Evolutionary conservation across 768 basidiomycete species (phyloP).

Genomic region (Lyophyllum shimeji): DNA sequence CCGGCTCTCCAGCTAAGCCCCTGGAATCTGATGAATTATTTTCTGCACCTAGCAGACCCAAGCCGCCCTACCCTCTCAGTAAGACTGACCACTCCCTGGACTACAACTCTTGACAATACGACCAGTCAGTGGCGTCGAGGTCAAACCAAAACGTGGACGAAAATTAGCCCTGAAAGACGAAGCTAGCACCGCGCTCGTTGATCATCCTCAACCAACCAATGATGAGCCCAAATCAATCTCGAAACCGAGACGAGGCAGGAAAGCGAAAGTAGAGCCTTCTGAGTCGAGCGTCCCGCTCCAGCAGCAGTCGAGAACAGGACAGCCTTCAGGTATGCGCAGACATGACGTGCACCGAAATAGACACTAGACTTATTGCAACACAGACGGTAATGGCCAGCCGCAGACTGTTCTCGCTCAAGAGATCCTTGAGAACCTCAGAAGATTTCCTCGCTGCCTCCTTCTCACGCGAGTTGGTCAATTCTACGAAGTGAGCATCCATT

Average conservation of each 20-base stretch:
- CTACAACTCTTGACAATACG: neutral
- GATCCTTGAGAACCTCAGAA: slow-evolving; percentile 67
- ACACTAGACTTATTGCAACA: neutral
- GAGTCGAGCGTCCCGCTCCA: neutral
- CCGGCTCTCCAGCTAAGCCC: neutral
- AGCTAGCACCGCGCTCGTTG: neutral
- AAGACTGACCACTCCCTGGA: neutral
- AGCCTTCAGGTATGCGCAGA: slow-evolving; percentile 1
- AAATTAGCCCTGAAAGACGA: neutral
- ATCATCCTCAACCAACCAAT: neutral
- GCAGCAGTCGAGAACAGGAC: neutral
- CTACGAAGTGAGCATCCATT: slow-evolving; percentile 68
- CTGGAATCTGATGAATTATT: neutral
- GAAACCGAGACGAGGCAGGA: slow-evolving; percentile 7
- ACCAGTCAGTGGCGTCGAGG: neutral
- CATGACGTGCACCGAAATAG: neutral
- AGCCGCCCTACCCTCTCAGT: neutral
- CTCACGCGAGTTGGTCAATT: slow-evolving; percentile 94
- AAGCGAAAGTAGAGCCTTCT: slow-evolving; percentile 1
- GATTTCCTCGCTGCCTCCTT: slow-evolving; percentile 86
- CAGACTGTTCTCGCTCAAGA: slow-evolving; percentile 60
- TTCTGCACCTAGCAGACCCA: neutral
- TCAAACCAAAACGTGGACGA: slow-evolving; percentile 9
- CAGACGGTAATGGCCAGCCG: slow-evolving; percentile 21
- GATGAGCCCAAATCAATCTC: neutral